These are phyloP conservation scores for Penicillium thymicola DNA, from an alignment of 2,329 filamentous ascomycete genomes.

Conservation along the genomic window DNA sequence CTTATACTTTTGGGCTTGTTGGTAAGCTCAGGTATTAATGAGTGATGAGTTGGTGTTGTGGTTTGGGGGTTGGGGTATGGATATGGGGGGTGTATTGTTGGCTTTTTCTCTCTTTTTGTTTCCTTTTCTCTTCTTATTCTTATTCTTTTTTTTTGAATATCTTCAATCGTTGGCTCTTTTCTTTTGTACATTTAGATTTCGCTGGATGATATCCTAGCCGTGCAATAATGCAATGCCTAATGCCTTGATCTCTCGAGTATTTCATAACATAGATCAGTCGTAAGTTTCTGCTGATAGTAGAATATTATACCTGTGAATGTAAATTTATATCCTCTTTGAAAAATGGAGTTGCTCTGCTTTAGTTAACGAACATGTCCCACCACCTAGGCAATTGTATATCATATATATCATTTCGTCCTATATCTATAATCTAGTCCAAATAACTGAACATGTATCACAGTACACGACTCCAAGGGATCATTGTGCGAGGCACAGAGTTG, in stretches of 20 bases:
- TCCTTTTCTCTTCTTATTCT: neutral
- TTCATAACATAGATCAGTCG: no score
- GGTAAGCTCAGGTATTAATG: conserved; percentile 50
- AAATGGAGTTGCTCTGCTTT: no score
- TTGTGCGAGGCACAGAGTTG: neutral
- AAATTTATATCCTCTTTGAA: no score
- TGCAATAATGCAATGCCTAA: neutral
- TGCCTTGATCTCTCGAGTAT: no score
- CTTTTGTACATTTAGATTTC: conserved; percentile 19
- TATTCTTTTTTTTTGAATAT: conserved; percentile 8
- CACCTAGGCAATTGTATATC: no score
- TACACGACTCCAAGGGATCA: neutral
- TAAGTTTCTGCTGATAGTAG: no score
- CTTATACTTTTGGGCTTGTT: conserved; percentile 54
- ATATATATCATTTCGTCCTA: no score
- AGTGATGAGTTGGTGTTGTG: neutral
- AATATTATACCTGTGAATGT: no score
- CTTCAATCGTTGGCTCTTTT: conserved; percentile 13
- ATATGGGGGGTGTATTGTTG: conserved; percentile 8
- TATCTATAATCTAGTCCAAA: neutral
- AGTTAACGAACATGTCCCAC: no score
- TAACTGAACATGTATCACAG: neutral
- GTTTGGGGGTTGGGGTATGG: neutral
- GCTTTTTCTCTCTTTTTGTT: neutral
- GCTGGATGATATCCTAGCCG: conserved; percentile 1